Evolutionary conservation across 495 filamentous ascomycete genomes (phyloP), one percentile per base, ranked within the genome.

Genomic region (Annulohypoxylon bovei): DNA sequence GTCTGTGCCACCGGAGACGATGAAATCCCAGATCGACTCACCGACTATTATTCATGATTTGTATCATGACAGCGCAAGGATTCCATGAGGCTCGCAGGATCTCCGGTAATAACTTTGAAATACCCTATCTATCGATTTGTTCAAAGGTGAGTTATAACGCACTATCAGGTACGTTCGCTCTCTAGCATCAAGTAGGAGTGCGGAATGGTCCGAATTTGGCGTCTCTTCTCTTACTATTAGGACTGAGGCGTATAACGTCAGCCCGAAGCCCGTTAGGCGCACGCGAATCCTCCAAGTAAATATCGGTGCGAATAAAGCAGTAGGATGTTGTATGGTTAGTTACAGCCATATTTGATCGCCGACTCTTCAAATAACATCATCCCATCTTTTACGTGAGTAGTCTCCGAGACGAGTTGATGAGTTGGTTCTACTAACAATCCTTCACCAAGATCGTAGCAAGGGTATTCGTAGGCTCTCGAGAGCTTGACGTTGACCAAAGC

Each of bases 1-100:
- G 2, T 32, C 9, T 53, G 49, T 53, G 22, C 49, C n/a, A 53
- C 49, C 49, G 49, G 49, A 53, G 49, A 33, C 49, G n/a, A 53
- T 18, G 25, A 12, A 50, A n/a, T 50, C 23, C 12, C 22, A 50
- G n/a, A 16, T 28, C 22, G 28, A 50, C 46, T 50, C 46, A 53
- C 27, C 49, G 18, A 33, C 27, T 33, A 32, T 8, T 32, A 20
- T 53, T 53, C 25, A 53, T 53, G 27, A 53, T 20, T 5, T 33
- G 49, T 32, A 53, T 53, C n/a, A 53, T 53, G 49, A 53, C 20
- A 4, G 28, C 20, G 49, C 27, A 25, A 20, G 25, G 25, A 32
- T 52, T 25, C 27, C 6, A 55, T 16, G 32, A 33, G 52, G 32
- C 11, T n/a, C 11, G 30, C 16, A 32, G 20, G 32, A 56, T 56